A percentile compares a stretch with the other conserved stretches of the same genome.
These are phyloP conservation scores for Phialophora macrospora DNA, from an alignment of 2,329 filamentous ascomycete genomes.

Conservation along the genomic window DNA sequence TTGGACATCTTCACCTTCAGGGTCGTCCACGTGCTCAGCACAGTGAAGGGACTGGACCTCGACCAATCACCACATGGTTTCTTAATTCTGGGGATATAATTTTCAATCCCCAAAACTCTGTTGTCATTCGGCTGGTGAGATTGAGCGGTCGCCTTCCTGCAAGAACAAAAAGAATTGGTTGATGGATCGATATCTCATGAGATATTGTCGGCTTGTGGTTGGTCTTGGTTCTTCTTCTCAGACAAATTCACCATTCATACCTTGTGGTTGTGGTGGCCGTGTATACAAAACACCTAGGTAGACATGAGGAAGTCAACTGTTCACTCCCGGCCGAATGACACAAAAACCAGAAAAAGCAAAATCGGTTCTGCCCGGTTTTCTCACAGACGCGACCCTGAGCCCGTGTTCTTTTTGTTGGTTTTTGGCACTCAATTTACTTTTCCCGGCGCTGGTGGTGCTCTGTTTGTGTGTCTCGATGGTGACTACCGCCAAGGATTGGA, in stretches of 20 bases:
- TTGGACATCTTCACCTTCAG: background rate
- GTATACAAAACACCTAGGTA: background rate
- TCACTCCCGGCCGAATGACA: background rate
- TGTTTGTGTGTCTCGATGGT: background rate
- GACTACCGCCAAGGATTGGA: background rate
- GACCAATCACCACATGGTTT: background rate
- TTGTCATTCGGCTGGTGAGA: background rate
- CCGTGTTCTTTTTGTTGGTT: background rate
- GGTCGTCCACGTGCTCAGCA: background rate
- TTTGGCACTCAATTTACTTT: background rate
- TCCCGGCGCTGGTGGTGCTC: background rate
- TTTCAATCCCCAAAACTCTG: background rate
- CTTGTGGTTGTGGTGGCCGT: background rate
- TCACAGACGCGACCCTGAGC: background rate
- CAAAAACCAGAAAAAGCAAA: conserved; percentile 2
- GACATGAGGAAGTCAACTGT: background rate
- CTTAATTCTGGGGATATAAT: background rate
- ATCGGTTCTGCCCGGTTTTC: background rate
- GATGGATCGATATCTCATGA: background rate
- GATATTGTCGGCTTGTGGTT: background rate
- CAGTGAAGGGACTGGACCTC: background rate
- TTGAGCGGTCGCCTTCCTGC: background rate
- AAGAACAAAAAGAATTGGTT: background rate
- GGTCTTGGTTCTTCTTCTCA: background rate
- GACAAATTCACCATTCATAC: background rate